Evolutionary conservation across 192 early-diverging fungal genomes (phyloP), one percentile per base, ranked within the genome.

Genomic region (Coemansia sp.): DNA sequence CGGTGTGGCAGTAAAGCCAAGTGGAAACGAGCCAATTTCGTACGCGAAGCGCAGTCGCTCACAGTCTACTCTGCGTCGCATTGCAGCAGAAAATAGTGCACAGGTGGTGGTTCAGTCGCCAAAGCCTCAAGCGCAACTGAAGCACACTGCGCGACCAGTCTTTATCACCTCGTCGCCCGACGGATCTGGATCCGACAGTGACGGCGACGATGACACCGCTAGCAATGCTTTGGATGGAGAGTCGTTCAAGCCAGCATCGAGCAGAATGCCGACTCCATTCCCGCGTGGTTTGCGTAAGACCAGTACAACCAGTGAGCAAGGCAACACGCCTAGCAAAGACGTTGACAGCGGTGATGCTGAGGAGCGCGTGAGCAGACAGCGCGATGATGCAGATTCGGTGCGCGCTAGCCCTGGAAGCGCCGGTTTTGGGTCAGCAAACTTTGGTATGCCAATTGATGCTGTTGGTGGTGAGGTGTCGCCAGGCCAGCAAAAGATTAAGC

Each of bases 31-130:
- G 23, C 1, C 50, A 11, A 4, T 25, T 12, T 8, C 49, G 8
- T 21, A 52, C 23, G 41, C 65, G 1, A 70, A 60, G 25, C 71
- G 71, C 35, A 74, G 77, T 23, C 60, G 68, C 35, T 79, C 77
- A 2, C 57, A 73, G 29, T 66, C 70, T 12, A 65, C 67, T 2
- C 53, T 79, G 58, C 77, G 59, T 35, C 62, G 67, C 27, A 64
- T 74, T 53, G 77, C 77, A 32, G 54, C 62, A 11, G 56, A 79
- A 38, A 79, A 79, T 49, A 65, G 68, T 22, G 68, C 72, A 3
- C 77, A 79, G 19, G 77, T 71, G 0, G 62, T 29, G 2, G 56
- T 66, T 37, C 49, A 52, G 60, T 21, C 41, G 23, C 6, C 50
- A 9, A 39, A 39, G n/a, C 53, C 12, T 1, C 47, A 49, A 22